These are phyloP conservation scores for Cotoneaster glaucophyllus DNA, from an alignment of 306 rosid species.

Conservation along the genomic window DNA sequence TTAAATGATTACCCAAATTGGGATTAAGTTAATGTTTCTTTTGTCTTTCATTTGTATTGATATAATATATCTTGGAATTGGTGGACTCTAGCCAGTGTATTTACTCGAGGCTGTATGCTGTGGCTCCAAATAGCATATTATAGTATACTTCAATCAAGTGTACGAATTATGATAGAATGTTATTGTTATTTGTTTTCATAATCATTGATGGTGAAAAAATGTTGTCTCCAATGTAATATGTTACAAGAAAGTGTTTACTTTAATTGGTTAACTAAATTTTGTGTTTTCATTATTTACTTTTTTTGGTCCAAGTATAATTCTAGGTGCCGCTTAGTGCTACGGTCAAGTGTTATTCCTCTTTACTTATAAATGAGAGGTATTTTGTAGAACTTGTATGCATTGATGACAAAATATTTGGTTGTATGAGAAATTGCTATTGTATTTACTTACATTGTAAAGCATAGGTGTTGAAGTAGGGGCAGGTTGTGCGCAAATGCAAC, in stretches of 20 bases:
- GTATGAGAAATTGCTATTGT: too few relatives aligned
- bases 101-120: neutral
- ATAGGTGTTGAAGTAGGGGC: too few relatives aligned
- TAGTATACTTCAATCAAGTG: neutral
- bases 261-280: neutral
- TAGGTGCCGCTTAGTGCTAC: too few relatives aligned
- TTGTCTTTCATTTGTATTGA: neutral
- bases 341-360: too few relatives aligned
- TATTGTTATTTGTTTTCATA: neutral
- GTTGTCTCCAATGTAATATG: neutral
- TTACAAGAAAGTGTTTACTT: neutral
- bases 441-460: too few relatives aligned
- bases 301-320: too few relatives aligned
- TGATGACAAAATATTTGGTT: too few relatives aligned
- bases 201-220: neutral
- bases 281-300: neutral
- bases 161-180: neutral
- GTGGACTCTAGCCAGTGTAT: neutral
- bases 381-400: too few relatives aligned
- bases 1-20: constrained; percentile 38
- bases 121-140: neutral
- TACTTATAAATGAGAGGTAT: too few relatives aligned
- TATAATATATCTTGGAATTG: neutral
- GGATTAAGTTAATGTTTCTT: neutral
- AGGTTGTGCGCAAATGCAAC: too few relatives aligned